A percentile compares a stretch with the other conserved stretches of the same genome.
phyloP scores from a whole-genome alignment of 2,329 filamentous ascomycete genomes.

The Arthrinium phaeospermum region DNA sequence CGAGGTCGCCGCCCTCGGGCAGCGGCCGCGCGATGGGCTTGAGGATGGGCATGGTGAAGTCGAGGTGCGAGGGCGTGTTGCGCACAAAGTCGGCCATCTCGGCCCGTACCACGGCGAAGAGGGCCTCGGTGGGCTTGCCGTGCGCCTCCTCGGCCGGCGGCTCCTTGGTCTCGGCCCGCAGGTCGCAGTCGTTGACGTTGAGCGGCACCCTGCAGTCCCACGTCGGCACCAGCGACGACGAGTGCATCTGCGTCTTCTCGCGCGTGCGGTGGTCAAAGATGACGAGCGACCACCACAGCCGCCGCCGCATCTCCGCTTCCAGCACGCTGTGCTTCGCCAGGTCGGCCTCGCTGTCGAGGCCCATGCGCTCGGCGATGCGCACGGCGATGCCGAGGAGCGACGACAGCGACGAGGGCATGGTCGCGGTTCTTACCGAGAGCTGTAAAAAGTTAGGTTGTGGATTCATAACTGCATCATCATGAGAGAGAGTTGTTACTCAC shows the following conservation, averaged over 20 bases:
- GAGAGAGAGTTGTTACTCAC: slow-evolving; percentile 40
- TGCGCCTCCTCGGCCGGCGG: slow-evolving; percentile 32
- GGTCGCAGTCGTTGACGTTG: slow-evolving; percentile 53
- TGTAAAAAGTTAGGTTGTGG: slow-evolving; percentile 33
- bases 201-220: slow-evolving; percentile 51
- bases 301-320: slow-evolving; percentile 64
- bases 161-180: slow-evolving; percentile 47
- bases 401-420: slow-evolving; percentile 56
- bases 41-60: slow-evolving; percentile 13
- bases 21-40: slow-evolving; percentile 2
- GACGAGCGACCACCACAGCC: slow-evolving; percentile 67
- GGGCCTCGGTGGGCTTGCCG: slow-evolving; percentile 44
- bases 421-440: slow-evolving; percentile 51
- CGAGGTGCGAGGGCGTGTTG: background rate
- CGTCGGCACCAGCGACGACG: slow-evolving; percentile 36
- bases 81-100: slow-evolving; percentile 44
- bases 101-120: slow-evolving; percentile 48
- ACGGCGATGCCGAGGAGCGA: slow-evolving; percentile 59
- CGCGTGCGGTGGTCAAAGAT: slow-evolving; percentile 62
- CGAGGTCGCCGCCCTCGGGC: background rate
- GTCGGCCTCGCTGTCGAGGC: slow-evolving; percentile 55
- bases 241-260: slow-evolving; percentile 52
- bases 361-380: slow-evolving; percentile 63
- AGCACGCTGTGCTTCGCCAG: slow-evolving; percentile 38
- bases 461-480: background rate